A percentile compares a stretch with the other conserved stretches of the same genome.
These are phyloP conservation scores for Saccharomycopsis sp. DNA, from an alignment of 805 yeast species.

Conservation along the genomic window DNA sequence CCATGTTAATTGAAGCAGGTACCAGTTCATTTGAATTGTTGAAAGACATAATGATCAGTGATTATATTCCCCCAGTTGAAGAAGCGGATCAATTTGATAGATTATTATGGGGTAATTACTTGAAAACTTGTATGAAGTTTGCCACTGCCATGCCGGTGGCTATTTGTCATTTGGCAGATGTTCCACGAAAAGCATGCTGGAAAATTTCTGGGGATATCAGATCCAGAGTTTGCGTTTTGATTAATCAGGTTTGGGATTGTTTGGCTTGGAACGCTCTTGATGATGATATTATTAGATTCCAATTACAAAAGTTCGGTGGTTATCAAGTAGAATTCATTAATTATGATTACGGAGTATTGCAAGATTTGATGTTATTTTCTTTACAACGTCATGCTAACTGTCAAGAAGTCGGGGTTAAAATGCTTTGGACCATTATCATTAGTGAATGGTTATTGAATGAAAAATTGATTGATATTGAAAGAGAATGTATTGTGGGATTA, in stretches of 20 bases:
- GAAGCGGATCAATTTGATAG: conserved; percentile 45
- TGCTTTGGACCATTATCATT: conserved; percentile 64
- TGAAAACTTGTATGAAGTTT: conserved; percentile 45
- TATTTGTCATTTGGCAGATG: conserved; percentile 56
- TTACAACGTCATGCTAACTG: conserved; percentile 56
- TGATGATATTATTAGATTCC: conserved; percentile 48
- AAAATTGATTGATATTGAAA: conserved; percentile 47
- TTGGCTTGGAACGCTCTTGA: conserved; percentile 54
- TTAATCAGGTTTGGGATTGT: conserved; percentile 61
- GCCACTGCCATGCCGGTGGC: conserved; percentile 61
- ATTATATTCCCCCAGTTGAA: conserved; percentile 42
- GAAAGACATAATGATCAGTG: conserved; percentile 36
- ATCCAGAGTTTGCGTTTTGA: conserved; percentile 41
- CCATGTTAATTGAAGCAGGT: conserved; percentile 45
- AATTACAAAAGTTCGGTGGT: conserved; percentile 53
- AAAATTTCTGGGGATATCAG: conserved; percentile 56
- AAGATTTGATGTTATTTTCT: conserved; percentile 55
- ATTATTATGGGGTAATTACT: conserved; percentile 57
- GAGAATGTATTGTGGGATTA: conserved; percentile 51
- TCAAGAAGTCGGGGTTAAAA: conserved; percentile 49
- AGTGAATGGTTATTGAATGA: conserved; percentile 53
- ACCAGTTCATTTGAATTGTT: conserved; percentile 44
- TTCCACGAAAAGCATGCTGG: conserved; percentile 63
- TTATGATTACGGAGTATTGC: conserved; percentile 48
- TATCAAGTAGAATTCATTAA: conserved; percentile 56